A percentile compares a stretch with the other conserved stretches of the same genome.
Conservation (phyloP, 305 asterid genomes). For the Solanum aculeatissimum region DNA sequence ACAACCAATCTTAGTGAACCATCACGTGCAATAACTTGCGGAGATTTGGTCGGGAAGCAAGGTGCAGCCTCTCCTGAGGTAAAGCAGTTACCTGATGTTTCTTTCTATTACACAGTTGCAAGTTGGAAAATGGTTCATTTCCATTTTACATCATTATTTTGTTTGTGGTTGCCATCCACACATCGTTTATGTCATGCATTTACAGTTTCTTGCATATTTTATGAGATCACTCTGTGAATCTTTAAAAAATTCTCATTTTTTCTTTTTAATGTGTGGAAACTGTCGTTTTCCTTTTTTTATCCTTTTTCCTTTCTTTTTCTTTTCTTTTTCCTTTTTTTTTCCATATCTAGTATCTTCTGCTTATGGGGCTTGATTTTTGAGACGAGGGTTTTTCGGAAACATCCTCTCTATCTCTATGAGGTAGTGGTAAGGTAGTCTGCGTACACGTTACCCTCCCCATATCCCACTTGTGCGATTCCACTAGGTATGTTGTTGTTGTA, state of each 20-base stretch:
- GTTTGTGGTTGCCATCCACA: background rate
- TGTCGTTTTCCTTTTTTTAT: too few species aligned
- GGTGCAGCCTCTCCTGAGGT: slow-evolving; percentile 45
- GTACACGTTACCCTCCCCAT: too few species aligned
- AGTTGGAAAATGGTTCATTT: background rate
- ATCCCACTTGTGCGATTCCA: too few species aligned
- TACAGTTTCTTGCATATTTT: background rate
- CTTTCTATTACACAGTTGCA: background rate
- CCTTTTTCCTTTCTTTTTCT: too few species aligned
- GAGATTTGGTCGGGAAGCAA: slow-evolving; percentile 20
- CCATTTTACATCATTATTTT: background rate
- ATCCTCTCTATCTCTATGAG: too few species aligned
- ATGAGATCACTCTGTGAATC: background rate
- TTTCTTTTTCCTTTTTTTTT: too few species aligned
- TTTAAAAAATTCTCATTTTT: background rate
- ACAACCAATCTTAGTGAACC: slow-evolving; percentile 21
- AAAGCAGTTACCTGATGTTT: slow-evolving; percentile 6
- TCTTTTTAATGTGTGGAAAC: background rate
- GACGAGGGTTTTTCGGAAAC: too few species aligned
- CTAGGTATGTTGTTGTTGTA: too few species aligned
- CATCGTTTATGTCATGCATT: background rate
- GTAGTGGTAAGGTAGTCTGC: too few species aligned
- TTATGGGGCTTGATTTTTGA: too few species aligned
- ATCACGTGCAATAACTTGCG: slow-evolving; percentile 22
- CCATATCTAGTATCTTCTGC: too few species aligned